Base-by-base conservation (phyloP, 495 filamentous ascomycete species). In the Aspergillus nanangensis region DNA sequence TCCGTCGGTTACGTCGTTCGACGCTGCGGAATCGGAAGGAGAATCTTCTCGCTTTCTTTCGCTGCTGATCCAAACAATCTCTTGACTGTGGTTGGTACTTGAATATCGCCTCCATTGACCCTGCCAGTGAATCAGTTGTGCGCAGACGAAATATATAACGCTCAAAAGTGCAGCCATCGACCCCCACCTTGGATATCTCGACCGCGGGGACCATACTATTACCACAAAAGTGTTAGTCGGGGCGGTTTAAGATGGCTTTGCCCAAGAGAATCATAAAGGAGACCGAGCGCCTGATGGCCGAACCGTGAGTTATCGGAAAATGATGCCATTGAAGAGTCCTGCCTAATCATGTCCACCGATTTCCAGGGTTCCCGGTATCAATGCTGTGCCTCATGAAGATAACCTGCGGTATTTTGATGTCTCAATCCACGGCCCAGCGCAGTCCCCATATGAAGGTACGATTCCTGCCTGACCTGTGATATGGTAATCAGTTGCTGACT, bases 381-480 rank as follows among this genome's bases (percentile, higher is more conserved):
- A 88, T 52, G 93, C 93, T 20, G 77, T 95, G 47, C 94, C 94
- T n/a, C 93, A 97, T 64, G 91, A 96, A 63, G 93, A 99, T 54
- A 99, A 99, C 66, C 79, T 96, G 38, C 80, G 93, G 42, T 97
- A 99, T 67, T 99, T 99, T 61, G 94, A 97, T 63, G 93, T 99
- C 46, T 87, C 82, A 53, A 95, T 98, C 48, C 83, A 96, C 58
- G 93, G 93, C n/a, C 93, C 93, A 9, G 83, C 86, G 11, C 85
- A 90, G 51, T 96, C 90, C 35, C 91, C 91, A 50, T 96, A 96
- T 59, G 91, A 96, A 75, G 87, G 90, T 88, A 62, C n/a, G 13
- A 15, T 37, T 10, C 27, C 18, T n/a, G 5, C 20, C n/a, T 17
- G 7, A 36, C n/a, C 11, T 2, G 13, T 8, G 11, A 18, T 29